Evolutionary conservation across 202 grass and related monocot species (phyloP).

Genomic region (Setaria viridis): DNA sequence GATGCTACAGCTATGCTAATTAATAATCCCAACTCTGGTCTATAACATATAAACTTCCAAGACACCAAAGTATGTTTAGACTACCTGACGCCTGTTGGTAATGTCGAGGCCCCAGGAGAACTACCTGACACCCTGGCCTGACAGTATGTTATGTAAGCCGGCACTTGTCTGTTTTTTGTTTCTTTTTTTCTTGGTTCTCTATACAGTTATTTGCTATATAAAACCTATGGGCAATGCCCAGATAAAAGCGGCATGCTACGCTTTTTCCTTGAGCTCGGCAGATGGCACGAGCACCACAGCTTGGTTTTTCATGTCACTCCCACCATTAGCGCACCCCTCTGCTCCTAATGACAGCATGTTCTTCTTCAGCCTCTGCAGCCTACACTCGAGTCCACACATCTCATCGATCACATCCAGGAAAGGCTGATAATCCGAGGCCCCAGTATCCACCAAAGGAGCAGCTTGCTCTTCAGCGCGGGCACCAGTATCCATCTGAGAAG

Average conservation of each 20-base stretch:
- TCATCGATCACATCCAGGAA: slow-evolving; percentile 59
- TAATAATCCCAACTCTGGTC: not conserved
- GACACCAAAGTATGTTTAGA: not conserved
- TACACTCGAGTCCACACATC: slow-evolving; percentile 58
- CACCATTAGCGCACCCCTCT: not conserved
- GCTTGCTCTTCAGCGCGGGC: not conserved
- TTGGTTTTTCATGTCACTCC: slow-evolving; percentile 30
- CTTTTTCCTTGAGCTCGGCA: slow-evolving; percentile 63
- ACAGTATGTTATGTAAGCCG: slow-evolving; percentile 30
- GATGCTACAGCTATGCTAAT: not conserved
- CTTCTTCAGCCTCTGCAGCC: slow-evolving; percentile 69
- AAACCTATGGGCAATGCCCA: slow-evolving; percentile 35
- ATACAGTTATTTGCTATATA: slow-evolving; percentile 47
- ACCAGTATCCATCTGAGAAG: not conserved
- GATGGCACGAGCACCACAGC: slow-evolving; percentile 59
- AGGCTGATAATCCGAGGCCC: slow-evolving; percentile 37
- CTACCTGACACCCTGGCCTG: not conserved
- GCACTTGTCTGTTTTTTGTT: slow-evolving; percentile 30
- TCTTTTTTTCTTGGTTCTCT: slow-evolving; percentile 18
- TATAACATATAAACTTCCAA: not conserved
- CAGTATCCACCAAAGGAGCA: not conserved
- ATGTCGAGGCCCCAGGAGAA: not conserved
- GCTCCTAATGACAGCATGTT: slow-evolving; percentile 42
- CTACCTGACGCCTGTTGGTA: not conserved
- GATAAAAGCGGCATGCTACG: slow-evolving; percentile 17